Percentiles rank a stretch among this genome's conserved stretches.
Conservation (phyloP, 495 filamentous ascomycete species). For the Annulohypoxylon moriforme region DNA sequence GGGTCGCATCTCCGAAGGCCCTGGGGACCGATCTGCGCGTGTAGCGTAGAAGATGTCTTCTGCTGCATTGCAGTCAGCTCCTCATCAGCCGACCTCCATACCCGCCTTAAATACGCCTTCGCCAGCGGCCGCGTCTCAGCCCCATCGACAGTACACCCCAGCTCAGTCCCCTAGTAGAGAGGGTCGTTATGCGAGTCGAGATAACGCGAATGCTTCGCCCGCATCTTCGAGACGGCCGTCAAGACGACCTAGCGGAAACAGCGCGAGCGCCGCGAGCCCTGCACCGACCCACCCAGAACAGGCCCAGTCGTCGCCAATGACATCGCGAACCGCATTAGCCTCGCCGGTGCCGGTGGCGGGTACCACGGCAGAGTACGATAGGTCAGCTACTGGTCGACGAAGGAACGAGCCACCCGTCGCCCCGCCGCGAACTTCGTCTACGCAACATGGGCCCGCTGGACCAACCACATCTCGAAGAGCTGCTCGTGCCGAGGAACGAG, state of each 20-base stretch:
- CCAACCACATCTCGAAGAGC: slow-evolving; percentile 56
- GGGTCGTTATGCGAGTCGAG: slow-evolving; percentile 57
- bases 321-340: slow-evolving; percentile 58
- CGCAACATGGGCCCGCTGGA: slow-evolving; percentile 50
- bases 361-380: slow-evolving; percentile 55
- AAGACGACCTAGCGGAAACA: slow-evolving; percentile 65
- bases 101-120: slow-evolving; percentile 60
- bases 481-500: slow-evolving; percentile 55
- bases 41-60: slow-evolving; percentile 62
- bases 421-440: slow-evolving; percentile 73
- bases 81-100: slow-evolving; percentile 62
- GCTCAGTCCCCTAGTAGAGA: slow-evolving; percentile 56
- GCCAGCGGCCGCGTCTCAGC: slow-evolving; percentile 55
- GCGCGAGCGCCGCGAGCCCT: slow-evolving; percentile 51
- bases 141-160: slow-evolving; percentile 58
- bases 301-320: slow-evolving; percentile 60
- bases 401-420: slow-evolving; percentile 61
- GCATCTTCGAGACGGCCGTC: slow-evolving; percentile 61
- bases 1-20: slow-evolving; percentile 16
- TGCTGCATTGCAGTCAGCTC: slow-evolving; percentile 66
- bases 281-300: slow-evolving; percentile 47
- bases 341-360: slow-evolving; percentile 60
- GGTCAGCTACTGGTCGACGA: slow-evolving; percentile 54
- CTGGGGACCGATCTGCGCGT: slow-evolving; percentile 38
- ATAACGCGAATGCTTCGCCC: slow-evolving; percentile 50